Evolutionary conservation across 164 flowering plant species (phyloP).

Genomic region (Hamamelis virginiana): DNA sequence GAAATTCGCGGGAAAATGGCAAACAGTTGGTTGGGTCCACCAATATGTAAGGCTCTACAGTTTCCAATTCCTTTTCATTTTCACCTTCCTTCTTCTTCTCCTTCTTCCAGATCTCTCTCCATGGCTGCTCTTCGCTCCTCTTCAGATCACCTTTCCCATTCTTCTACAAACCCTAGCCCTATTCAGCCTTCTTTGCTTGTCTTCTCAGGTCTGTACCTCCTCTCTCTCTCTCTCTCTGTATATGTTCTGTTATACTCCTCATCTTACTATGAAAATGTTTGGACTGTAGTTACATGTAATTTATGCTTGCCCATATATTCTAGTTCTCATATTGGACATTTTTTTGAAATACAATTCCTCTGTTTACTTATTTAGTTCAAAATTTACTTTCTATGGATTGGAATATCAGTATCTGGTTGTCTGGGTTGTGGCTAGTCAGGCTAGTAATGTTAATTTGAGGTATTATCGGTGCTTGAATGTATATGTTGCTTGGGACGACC

Average conservation of each 20-base stretch:
- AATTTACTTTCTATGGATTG: too few relatives aligned
- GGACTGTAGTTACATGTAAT: too few relatives aligned
- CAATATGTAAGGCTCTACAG: slow-evolving; percentile 9
- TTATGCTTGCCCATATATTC: too few relatives aligned
- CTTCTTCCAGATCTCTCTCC: slow-evolving; percentile 4
- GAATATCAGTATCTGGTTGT: too few relatives aligned
- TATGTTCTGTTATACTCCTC: not conserved
- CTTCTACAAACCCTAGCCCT: slow-evolving; percentile 18
- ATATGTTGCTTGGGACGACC: too few relatives aligned
- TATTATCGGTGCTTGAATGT: too few relatives aligned
- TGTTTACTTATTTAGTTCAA: too few relatives aligned
- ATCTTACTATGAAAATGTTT: not conserved
- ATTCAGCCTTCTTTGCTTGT: slow-evolving; percentile 65
- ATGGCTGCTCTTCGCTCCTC: slow-evolving; percentile 7
- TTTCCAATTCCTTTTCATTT: not conserved
- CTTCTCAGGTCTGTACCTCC: slow-evolving; percentile 54
- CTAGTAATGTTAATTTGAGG: too few relatives aligned
- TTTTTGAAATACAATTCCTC: too few relatives aligned
- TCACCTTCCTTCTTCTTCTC: not conserved
- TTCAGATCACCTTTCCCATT: slow-evolving; percentile 13
- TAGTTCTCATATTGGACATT: too few relatives aligned
- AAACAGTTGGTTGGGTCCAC: slow-evolving; percentile 38
- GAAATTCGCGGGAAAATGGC: slow-evolving; percentile 39
- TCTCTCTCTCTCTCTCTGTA: not conserved
- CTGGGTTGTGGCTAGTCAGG: too few relatives aligned